Conservation (phyloP, 2,329 filamentous ascomycete species). For the Trichoderma hamatum region DNA sequence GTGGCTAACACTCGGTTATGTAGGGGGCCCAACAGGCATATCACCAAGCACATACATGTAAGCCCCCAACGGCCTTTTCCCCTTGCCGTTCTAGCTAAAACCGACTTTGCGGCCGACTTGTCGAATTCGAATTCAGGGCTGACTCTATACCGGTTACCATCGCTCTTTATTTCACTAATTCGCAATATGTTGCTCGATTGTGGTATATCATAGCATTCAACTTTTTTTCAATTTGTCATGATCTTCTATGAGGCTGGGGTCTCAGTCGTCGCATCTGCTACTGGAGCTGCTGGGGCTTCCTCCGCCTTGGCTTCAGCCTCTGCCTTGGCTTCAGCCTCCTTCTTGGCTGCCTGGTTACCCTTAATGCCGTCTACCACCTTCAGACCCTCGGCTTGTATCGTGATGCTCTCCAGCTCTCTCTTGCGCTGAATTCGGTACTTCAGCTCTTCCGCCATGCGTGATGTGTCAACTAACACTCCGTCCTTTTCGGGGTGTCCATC, state of each 20-base stretch:
- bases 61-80: neutral
- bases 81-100: neutral
- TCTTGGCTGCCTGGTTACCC: constrained; percentile 40
- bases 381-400: constrained; percentile 48
- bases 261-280: constrained; percentile 13
- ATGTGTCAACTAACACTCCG: constrained; percentile 71
- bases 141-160: neutral
- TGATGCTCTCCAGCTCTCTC: constrained; percentile 48
- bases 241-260: constrained; percentile 17
- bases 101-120: neutral
- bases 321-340: constrained; percentile 24
- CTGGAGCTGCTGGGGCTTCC: constrained; percentile 8
- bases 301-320: constrained; percentile 20
- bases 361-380: constrained; percentile 53
- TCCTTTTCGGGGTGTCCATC: constrained; percentile 91
- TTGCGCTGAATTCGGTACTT: constrained; percentile 50
- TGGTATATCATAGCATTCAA: neutral
- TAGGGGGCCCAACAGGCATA: neutral
- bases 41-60: neutral
- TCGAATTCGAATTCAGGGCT: neutral
- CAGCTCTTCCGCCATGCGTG: constrained; percentile 65
- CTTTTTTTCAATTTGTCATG: constrained; percentile 3
- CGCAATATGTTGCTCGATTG: neutral
- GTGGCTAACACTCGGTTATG: neutral
- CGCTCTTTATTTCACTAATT: neutral